Base-by-base conservation (phyloP, 129 eudicot species). In the Flaveria bidentis region DNA sequence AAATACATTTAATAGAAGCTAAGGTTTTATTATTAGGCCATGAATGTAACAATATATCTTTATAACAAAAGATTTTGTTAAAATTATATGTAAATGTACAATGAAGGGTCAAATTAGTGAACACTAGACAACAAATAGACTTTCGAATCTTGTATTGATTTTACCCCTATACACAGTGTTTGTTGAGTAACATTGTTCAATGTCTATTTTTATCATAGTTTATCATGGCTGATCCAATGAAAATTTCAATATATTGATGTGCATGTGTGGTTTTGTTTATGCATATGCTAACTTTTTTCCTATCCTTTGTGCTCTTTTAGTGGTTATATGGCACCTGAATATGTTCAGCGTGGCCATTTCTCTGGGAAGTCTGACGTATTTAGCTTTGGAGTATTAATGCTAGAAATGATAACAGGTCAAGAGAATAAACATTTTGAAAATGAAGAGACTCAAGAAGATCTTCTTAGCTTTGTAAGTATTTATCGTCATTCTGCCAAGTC, bases 391-490 rank as follows among this genome's bases (percentile, higher is more conserved):
- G 69, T 63, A 5, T 63, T 63, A 14, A 5, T 63, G 30, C 23
- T 63, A 63, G 69, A 63, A 44, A 63, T 63, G 44, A 9, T 63
- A 63, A 63, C 69, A 16, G 69, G 69, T 30, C 69, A 63, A 63
- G 22, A 28, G 20, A 63, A 63, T 1, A 14, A 14, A 63, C 6
- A 2, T 30, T 63, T 63, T 30, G 5, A 2, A 2, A 36, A 63
- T 15, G 45, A 20, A 30, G 46, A 28, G 3, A 23, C 8, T 26
- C 20, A 1, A 26, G 67, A 61, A 61, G 12, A 14, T 63, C 46
- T 63, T 63, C 69, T 63, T 15, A 63, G 45, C 69, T 63, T 28
- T 63, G 69, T 63, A 63, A 14, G 69, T 28, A 28, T 28, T 45
- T 3, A 55, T 55, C 3, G 4, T 14, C 17, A 26, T 25, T 62